phyloP scores from a whole-genome alignment of 192 early-diverging fungal species.

The Chytriomyces sp. region DNA sequence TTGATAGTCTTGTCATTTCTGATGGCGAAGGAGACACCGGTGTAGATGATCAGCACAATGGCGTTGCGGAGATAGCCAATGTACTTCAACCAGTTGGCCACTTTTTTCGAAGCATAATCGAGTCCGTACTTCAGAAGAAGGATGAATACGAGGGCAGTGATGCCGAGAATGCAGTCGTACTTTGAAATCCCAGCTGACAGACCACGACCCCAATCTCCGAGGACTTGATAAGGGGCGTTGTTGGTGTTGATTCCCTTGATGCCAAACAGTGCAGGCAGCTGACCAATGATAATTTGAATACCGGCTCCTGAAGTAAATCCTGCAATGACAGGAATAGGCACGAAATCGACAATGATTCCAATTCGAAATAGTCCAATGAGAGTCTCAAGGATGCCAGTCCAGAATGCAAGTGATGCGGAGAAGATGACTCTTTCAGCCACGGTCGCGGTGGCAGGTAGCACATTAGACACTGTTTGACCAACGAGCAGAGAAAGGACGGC shows the following conservation, averaged over 20 bases:
- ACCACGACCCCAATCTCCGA: slow-evolving; percentile 62
- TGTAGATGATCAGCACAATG: slow-evolving; percentile 78
- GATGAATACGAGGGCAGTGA: slow-evolving; percentile 44
- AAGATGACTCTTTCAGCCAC: slow-evolving; percentile 49
- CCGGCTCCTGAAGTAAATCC: slow-evolving; percentile 89
- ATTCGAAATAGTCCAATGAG: slow-evolving; percentile 79
- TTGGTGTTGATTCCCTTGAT: slow-evolving; percentile 77
- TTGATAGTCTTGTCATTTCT: slow-evolving; percentile 51
- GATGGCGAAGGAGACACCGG: slow-evolving; percentile 69
- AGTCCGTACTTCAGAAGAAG: slow-evolving; percentile 46
- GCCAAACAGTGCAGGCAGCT: slow-evolving; percentile 80
- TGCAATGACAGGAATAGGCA: slow-evolving; percentile 73
- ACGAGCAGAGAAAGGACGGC: slow-evolving; percentile 80
- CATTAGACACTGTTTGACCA: slow-evolving; percentile 62
- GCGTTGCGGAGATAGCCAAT: slow-evolving; percentile 74
- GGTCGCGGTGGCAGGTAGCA: slow-evolving; percentile 26
- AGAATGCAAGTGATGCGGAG: slow-evolving; percentile 67
- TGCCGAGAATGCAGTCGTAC: slow-evolving; percentile 68
- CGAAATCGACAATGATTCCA: slow-evolving; percentile 87
- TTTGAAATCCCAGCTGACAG: slow-evolving; percentile 24
- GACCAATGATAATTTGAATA: slow-evolving; percentile 78
- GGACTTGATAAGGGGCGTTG: slow-evolving; percentile 72
- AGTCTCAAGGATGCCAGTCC: slow-evolving; percentile 74
- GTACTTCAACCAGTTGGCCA: slow-evolving; percentile 61
- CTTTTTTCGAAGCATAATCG: slow-evolving; percentile 12